phyloP scores from a whole-genome alignment of 805 yeast genomes.

The Hagleromyces aurorensis region DNA sequence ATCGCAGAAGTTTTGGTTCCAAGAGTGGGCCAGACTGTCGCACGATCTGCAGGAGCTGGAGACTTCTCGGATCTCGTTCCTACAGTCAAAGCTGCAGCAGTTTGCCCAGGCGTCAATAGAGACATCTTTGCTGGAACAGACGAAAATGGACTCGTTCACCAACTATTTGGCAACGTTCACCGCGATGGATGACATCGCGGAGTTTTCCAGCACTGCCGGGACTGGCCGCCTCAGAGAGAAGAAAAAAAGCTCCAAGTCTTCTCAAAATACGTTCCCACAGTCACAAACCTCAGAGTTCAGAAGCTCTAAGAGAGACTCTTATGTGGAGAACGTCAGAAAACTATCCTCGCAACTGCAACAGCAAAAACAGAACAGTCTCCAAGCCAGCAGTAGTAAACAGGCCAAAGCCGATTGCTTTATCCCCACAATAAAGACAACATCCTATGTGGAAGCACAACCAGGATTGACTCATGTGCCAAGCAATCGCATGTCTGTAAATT shows the following conservation, averaged over 20 bases:
- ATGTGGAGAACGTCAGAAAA: conserved; percentile 24
- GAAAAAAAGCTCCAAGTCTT: conserved; percentile 2
- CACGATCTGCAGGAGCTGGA: conserved; percentile 28
- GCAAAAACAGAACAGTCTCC: too few relatives aligned
- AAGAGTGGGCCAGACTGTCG: conserved; percentile 27
- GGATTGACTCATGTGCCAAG: too few relatives aligned
- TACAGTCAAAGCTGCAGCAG: conserved; percentile 25
- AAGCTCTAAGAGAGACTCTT: conserved; percentile 6
- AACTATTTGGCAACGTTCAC: conserved; percentile 22
- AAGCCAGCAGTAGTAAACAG: too few relatives aligned
- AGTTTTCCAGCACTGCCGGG: conserved; percentile 29
- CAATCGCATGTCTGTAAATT: too few relatives aligned
- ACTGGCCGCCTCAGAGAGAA: conserved; percentile 28
- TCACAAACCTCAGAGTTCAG: too few relatives aligned
- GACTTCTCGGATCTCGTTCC: conserved; percentile 20
- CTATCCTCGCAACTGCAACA: conserved; percentile 24
- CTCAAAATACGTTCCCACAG: conserved; percentile 1
- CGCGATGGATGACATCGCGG: conserved; percentile 25
- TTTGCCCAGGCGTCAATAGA: conserved; percentile 22
- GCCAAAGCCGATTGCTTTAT: too few relatives aligned
- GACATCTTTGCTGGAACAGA: conserved; percentile 23
- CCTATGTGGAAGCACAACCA: too few relatives aligned
- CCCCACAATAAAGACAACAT: too few relatives aligned
- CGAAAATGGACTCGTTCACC: conserved; percentile 21
- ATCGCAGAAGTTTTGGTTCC: conserved; percentile 27